These are phyloP conservation scores for Wickerhamiella alocasiicola DNA, from an alignment of 805 yeast species.

Conservation along the genomic window DNA sequence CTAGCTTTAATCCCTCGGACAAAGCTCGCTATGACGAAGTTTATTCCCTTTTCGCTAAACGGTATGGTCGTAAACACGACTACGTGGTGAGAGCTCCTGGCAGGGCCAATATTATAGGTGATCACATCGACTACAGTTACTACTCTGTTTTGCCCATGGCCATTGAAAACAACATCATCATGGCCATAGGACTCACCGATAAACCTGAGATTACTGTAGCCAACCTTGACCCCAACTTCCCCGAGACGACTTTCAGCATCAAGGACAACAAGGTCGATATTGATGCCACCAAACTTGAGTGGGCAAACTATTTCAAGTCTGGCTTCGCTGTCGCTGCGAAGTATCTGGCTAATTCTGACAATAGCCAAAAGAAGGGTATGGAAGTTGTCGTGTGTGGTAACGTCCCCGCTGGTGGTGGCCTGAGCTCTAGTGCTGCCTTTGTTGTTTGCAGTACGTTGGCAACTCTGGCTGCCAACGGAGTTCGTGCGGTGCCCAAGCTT, in stretches of 20 bases:
- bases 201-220: slow-evolving; percentile 26
- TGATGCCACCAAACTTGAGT: slow-evolving; percentile 38
- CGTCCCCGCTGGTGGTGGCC: slow-evolving; percentile 63
- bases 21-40: neutral
- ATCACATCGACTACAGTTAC: slow-evolving; percentile 58
- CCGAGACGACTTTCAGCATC: slow-evolving; percentile 14
- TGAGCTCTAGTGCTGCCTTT: slow-evolving; percentile 61
- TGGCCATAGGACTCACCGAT: slow-evolving; percentile 29
- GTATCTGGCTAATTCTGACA: slow-evolving; percentile 30
- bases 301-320: slow-evolving; percentile 63
- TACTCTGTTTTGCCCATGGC: slow-evolving; percentile 67
- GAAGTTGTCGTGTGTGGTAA: slow-evolving; percentile 45
- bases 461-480: slow-evolving; percentile 41
- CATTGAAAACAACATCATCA: slow-evolving; percentile 47
- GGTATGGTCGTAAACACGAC: slow-evolving; percentile 25
- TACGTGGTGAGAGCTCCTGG: slow-evolving; percentile 60
- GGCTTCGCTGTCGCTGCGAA: slow-evolving; percentile 49
- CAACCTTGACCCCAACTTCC: slow-evolving; percentile 27
- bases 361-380: slow-evolving; percentile 33
- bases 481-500: slow-evolving; percentile 33
- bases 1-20: neutral
- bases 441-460: slow-evolving; percentile 53
- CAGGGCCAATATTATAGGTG: slow-evolving; percentile 62
- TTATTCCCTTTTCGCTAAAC: neutral
- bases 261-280: slow-evolving; percentile 29